Conservation (phyloP, 495 filamentous ascomycete species). For the Tuber borchii region DNA sequence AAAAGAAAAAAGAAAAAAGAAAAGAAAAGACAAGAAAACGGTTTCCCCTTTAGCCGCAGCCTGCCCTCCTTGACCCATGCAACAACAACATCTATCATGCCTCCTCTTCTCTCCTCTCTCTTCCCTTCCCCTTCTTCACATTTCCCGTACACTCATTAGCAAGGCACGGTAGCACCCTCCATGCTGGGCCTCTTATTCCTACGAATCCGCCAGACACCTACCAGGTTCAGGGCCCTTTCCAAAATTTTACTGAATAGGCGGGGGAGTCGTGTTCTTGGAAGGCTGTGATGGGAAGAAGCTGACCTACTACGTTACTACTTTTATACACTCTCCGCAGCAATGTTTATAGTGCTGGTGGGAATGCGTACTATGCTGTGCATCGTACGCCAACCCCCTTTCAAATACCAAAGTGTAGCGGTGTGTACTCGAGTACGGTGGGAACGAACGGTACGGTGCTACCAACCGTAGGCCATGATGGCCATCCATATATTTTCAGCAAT, state of each 20-base stretch:
- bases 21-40: background rate
- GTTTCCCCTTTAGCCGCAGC: background rate
- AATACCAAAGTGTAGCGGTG: background rate
- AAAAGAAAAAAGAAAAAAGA: background rate
- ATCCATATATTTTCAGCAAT: background rate
- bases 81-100: background rate
- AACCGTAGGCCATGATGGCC: background rate
- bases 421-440: too few relatives aligned
- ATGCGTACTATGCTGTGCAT: background rate
- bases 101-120: background rate
- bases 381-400: background rate
- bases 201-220: background rate
- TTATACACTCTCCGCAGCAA: conserved; percentile 2
- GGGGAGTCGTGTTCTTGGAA: background rate
- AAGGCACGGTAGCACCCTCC: background rate
- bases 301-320: background rate
- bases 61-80: background rate
- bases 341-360: background rate
- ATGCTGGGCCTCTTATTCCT: background rate
- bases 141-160: background rate
- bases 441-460: background rate
- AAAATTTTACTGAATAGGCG: background rate
- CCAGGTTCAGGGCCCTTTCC: background rate
- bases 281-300: background rate
- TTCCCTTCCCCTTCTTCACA: background rate